A percentile compares a stretch with the other conserved stretches of the same genome.
These are phyloP conservation scores for Aspergillus sojae DNA, from an alignment of 2,329 filamentous ascomycete species.

Conservation along the genomic window DNA sequence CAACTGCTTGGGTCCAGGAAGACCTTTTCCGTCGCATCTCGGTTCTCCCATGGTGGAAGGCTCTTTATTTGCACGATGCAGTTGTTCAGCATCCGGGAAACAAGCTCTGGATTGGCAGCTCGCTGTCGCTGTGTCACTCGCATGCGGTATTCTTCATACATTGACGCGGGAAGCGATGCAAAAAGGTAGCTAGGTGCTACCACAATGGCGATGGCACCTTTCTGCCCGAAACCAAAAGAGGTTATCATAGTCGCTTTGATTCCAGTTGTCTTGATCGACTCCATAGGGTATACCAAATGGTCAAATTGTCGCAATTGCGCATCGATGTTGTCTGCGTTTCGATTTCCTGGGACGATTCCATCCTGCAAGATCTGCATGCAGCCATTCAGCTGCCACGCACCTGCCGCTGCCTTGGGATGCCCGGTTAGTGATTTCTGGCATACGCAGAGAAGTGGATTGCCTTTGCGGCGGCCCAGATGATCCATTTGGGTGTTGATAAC, in stretches of 20 bases:
- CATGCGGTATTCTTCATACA: slow-evolving; percentile 19
- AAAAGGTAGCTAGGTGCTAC: slow-evolving; percentile 42
- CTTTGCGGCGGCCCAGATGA: slow-evolving; percentile 90
- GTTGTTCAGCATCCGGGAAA: slow-evolving; percentile 17
- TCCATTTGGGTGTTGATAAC: slow-evolving; percentile 92
- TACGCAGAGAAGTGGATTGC: slow-evolving; percentile 83
- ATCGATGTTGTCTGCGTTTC: slow-evolving; percentile 95
- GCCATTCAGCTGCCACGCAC: slow-evolving; percentile 98
- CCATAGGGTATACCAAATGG: slow-evolving; percentile 37
- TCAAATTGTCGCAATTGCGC: slow-evolving; percentile 28
- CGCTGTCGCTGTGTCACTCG: slow-evolving; percentile 14
- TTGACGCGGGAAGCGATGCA: slow-evolving; percentile 24
- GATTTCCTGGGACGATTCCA: slow-evolving; percentile 89
- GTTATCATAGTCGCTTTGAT: slow-evolving; percentile 44
- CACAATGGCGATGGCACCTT: slow-evolving; percentile 43
- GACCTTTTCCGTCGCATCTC: slow-evolving; percentile 14
- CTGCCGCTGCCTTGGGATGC: slow-evolving; percentile 95
- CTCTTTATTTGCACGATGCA: slow-evolving; percentile 21
- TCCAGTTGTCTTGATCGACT: slow-evolving; percentile 22
- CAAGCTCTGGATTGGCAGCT: slow-evolving; percentile 10
- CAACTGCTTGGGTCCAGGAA: slow-evolving; percentile 20
- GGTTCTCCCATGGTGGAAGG: slow-evolving; percentile 18
- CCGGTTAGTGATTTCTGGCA: slow-evolving; percentile 98
- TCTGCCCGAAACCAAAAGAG: slow-evolving; percentile 52
- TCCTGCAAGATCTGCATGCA: slow-evolving; percentile 90